Percentiles rank a stretch among this genome's conserved stretches.
phyloP scores from a whole-genome alignment of 805 yeast genomes.

The Candida cerambycidarum region DNA sequence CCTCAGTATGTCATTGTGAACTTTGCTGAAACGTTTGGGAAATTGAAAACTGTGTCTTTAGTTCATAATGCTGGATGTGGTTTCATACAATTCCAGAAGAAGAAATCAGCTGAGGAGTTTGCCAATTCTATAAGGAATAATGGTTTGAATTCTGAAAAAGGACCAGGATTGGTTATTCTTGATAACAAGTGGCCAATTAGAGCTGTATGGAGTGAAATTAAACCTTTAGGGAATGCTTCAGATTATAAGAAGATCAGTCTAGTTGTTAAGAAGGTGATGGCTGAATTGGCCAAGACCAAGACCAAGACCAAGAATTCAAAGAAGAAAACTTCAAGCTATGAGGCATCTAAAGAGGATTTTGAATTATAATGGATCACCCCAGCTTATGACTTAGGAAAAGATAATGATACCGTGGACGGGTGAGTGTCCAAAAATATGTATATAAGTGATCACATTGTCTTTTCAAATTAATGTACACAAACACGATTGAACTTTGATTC shows the following conservation, averaged over 20 bases:
- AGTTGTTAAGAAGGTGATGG: slow-evolving; percentile 54
- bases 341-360: slow-evolving; percentile 16
- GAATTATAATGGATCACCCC: slow-evolving; percentile 18
- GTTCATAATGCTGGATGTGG: slow-evolving; percentile 66
- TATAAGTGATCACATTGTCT: too few species aligned
- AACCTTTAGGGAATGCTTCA: slow-evolving; percentile 41
- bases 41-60: slow-evolving; percentile 47
- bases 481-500: too few species aligned
- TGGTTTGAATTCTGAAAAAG: slow-evolving; percentile 27
- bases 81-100: slow-evolving; percentile 51
- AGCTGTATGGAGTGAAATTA: slow-evolving; percentile 55
- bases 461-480: too few species aligned
- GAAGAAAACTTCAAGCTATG: slow-evolving; percentile 1
- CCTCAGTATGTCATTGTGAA: slow-evolving; percentile 64
- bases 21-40: slow-evolving; percentile 45
- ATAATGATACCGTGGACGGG: too few species aligned
- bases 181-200: slow-evolving; percentile 46
- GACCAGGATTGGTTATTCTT: slow-evolving; percentile 35
- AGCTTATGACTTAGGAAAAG: too few species aligned
- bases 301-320: background rate
- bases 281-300: slow-evolving; percentile 40
- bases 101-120: slow-evolving; percentile 51
- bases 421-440: too few species aligned
- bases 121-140: slow-evolving; percentile 22
- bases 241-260: slow-evolving; percentile 50